Evolutionary conservation across 106 monocot species (phyloP).

Genomic region (Dendrobium catenatum): DNA sequence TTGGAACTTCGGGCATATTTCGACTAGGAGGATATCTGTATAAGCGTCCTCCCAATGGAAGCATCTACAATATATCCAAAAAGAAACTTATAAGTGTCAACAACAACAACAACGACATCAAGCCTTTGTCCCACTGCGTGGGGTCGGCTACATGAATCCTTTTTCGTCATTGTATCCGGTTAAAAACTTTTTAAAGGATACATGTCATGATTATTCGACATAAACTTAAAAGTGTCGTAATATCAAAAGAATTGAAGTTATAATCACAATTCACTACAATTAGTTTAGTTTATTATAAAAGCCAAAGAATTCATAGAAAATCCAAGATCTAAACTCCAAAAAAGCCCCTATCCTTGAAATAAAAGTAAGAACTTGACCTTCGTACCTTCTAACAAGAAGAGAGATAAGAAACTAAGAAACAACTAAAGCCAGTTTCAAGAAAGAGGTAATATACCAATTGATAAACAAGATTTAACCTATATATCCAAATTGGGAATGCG

Average conservation of each 20-base stretch:
- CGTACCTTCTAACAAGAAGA: not conserved
- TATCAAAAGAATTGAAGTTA: not conserved
- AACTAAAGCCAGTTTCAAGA: not conserved
- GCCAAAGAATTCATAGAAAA: not conserved
- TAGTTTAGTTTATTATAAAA: not conserved
- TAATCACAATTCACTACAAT: not conserved
- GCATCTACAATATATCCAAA: conserved; percentile 21
- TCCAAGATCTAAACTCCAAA: not conserved
- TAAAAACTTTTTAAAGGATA: too few relatives aligned
- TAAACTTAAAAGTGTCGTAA: not conserved
- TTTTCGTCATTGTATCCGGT: too few relatives aligned
- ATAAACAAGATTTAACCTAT: not conserved
- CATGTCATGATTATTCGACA: too few relatives aligned
- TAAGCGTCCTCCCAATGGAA: conserved; percentile 55
- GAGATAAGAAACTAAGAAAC: not conserved
- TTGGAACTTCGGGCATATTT: conserved; percentile 39
- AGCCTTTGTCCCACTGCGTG: too few relatives aligned
- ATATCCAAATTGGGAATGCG: not conserved
- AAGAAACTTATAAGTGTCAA: not conserved
- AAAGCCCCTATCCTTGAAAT: not conserved
- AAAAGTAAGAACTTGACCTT: not conserved
- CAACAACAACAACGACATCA: too few relatives aligned
- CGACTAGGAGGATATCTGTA: conserved; percentile 68
- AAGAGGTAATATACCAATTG: not conserved
- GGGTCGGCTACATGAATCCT: too few relatives aligned